Evolutionary conservation across 1,284 basidiomycete genomes (phyloP).

Genomic region (Mycena sp.): DNA sequence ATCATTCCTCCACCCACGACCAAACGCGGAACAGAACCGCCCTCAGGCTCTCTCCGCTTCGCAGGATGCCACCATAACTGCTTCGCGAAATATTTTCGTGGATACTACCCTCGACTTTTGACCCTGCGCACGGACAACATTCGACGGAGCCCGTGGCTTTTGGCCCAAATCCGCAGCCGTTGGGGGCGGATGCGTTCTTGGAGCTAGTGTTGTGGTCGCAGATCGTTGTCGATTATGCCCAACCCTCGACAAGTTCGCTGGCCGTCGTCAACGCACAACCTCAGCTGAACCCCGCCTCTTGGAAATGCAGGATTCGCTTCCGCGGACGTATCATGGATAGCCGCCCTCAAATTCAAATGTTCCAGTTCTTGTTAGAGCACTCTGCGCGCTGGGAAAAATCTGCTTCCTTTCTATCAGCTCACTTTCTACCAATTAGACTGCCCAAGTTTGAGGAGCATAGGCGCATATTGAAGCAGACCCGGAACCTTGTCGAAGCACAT

Average conservation of each 20-base stretch:
- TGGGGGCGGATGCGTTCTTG: neutral
- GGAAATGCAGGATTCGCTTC: slow-evolving; percentile 7
- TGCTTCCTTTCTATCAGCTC: neutral
- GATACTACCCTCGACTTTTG: too few relatives aligned
- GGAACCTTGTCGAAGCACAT: neutral
- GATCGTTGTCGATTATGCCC: neutral
- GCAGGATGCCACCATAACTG: too few relatives aligned
- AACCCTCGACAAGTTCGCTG: neutral
- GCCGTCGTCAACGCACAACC: neutral
- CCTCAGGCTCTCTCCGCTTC: too few relatives aligned
- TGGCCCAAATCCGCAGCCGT: slow-evolving; percentile 3
- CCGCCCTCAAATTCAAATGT: slow-evolving; percentile 11
- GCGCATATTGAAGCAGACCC: neutral
- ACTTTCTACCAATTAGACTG: neutral
- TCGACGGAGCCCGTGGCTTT: neutral
- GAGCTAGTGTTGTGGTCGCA: slow-evolving; percentile 6
- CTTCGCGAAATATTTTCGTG: too few relatives aligned
- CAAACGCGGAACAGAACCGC: too few relatives aligned
- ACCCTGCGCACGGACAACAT: too few relatives aligned
- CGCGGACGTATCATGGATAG: neutral
- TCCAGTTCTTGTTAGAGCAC: slow-evolving; percentile 2
- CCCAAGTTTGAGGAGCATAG: neutral
- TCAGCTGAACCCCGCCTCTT: neutral
- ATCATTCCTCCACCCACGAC: too few relatives aligned
- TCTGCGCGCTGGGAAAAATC: slow-evolving; percentile 17